Conservation (phyloP, 2,329 filamentous ascomycete species). For the Colletotrichum viniferum region DNA sequence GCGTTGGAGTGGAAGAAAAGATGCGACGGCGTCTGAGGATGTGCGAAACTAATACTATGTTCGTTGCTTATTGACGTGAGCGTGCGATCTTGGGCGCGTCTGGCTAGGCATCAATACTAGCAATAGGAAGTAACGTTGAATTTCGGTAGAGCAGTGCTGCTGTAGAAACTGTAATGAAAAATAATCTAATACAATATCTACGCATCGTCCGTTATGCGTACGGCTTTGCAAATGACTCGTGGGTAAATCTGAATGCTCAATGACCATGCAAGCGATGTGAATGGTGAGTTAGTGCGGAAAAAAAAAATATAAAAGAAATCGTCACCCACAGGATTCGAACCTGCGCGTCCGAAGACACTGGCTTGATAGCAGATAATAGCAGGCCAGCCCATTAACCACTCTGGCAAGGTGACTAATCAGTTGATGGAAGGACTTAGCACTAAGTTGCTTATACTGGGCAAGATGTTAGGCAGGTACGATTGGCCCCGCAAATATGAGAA, state of each 20-base stretch:
- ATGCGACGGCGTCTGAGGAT: neutral
- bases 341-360: conserved; percentile 22
- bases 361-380: conserved; percentile 3
- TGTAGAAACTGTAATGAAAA: neutral
- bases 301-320: neutral
- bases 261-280: neutral
- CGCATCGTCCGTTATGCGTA: neutral
- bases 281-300: accelerated
- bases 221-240: neutral
- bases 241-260: neutral
- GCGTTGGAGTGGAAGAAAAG: neutral
- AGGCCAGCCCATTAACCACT: conserved; percentile 23
- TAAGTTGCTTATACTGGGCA: accelerated
- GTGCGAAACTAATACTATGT: neutral
- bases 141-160: neutral
- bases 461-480: accelerated
- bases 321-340: conserved; percentile 22
- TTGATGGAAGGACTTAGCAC: accelerated
- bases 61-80: neutral
- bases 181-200: neutral
- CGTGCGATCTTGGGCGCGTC: neutral
- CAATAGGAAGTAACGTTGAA: neutral
- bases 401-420: conserved; percentile 14
- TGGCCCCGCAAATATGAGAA: neutral
- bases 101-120: neutral